Conservation (phyloP, 768 basidiomycete species). For the Lactarius indigo region DNA sequence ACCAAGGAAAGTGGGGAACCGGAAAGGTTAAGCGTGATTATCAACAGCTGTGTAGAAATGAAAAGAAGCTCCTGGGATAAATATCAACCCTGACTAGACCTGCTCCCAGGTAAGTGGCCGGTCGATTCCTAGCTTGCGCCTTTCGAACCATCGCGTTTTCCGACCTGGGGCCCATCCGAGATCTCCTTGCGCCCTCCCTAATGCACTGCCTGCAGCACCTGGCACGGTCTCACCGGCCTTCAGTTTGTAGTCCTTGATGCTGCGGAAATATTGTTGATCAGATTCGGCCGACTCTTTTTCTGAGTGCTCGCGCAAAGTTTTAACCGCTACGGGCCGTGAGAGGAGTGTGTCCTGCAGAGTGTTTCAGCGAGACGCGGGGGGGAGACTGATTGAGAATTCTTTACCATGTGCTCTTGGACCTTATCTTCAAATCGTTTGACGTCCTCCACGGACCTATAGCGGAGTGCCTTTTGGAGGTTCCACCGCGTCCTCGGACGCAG, state of each 20-base stretch:
- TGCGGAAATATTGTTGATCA: conserved; percentile 25
- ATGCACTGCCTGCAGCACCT: conserved; percentile 22
- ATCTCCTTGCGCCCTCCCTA: conserved; percentile 20
- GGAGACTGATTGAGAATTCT: conserved; percentile 31
- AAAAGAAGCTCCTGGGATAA: not conserved
- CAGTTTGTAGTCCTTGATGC: conserved; percentile 24
- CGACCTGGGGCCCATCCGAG: conserved; percentile 25
- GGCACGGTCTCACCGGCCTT: conserved; percentile 27
- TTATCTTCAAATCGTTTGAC: conserved; percentile 49
- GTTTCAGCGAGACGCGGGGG: not conserved
- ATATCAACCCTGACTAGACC: not conserved
- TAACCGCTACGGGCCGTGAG: conserved; percentile 25
- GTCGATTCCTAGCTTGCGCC: conserved; percentile 26
- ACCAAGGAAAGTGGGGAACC: not conserved
- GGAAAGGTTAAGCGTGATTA: not conserved
- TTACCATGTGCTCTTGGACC: conserved; percentile 62
- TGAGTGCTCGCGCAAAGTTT: conserved; percentile 15
- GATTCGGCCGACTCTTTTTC: conserved; percentile 13
- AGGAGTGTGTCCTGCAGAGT: conserved; percentile 21
- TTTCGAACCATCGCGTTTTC: conserved; percentile 24
- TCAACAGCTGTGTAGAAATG: not conserved
- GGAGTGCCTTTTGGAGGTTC: conserved; percentile 73
- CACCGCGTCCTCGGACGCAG: conserved; percentile 65
- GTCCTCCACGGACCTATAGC: conserved; percentile 50
- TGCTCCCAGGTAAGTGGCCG: conserved; percentile 24